These are phyloP conservation scores for Spinellus fusiger DNA, from an alignment of 192 early-diverging fungal genomes.

Conservation along the genomic window DNA sequence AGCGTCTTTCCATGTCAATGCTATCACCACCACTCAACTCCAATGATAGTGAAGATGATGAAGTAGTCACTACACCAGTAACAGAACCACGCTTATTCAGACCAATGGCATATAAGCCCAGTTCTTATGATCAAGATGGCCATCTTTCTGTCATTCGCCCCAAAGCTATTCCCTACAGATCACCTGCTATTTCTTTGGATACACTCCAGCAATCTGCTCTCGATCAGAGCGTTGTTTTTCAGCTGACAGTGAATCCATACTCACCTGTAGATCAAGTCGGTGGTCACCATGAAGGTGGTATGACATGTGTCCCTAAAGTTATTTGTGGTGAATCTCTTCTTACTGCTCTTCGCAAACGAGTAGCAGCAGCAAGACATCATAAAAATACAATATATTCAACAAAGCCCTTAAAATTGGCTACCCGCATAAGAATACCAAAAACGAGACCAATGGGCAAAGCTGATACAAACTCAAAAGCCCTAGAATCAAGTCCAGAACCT, in stretches of 20 bases:
- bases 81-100: background rate
- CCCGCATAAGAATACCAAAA: background rate
- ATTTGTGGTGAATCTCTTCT: conserved; percentile 21
- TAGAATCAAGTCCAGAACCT: background rate
- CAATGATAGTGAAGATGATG: conserved; percentile 29
- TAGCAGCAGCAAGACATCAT: conserved; percentile 2
- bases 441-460: no score
- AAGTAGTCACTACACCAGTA: conserved; percentile 1
- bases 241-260: conserved; percentile 4
- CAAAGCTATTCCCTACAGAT: conserved; percentile 16
- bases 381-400: background rate
- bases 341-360: conserved; percentile 7
- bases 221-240: conserved; percentile 21
- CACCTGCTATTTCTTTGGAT: conserved; percentile 15
- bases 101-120: background rate
- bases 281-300: background rate
- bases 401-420: background rate
- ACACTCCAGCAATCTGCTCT: conserved; percentile 4
- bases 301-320: conserved; percentile 4
- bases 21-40: conserved; percentile 27
- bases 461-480: background rate
- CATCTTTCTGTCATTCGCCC: conserved; percentile 1
- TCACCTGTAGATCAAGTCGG: background rate
- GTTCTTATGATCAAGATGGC: background rate
- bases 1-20: conserved; percentile 11